A percentile compares a stretch with the other conserved stretches of the same genome.
Conservation (phyloP, 257 asterid species). For the Voacanga thouarsii region DNA sequence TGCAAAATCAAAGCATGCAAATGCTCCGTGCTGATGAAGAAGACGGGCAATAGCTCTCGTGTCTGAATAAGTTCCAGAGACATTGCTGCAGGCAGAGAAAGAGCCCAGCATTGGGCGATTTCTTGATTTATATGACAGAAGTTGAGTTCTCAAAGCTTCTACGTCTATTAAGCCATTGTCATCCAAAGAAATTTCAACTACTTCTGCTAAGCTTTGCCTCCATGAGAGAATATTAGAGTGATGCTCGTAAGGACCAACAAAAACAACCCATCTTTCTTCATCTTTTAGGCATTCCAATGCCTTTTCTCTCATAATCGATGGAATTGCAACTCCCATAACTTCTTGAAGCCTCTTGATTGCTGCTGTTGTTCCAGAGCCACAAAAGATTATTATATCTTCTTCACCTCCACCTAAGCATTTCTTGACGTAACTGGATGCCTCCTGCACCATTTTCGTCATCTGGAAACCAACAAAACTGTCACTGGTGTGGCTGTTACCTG, state of each 20-base stretch:
- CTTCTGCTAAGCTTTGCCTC: conserved; percentile 76
- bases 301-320: conserved; percentile 48
- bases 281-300: conserved; percentile 27
- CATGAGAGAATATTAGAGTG: conserved; percentile 74
- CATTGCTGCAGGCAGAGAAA: conserved; percentile 80
- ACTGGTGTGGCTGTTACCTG: conserved; percentile 67
- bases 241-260: conserved; percentile 76
- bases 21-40: conserved; percentile 57
- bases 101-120: conserved; percentile 60
- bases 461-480: conserved; percentile 56
- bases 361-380: conserved; percentile 74
- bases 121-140: conserved; percentile 26
- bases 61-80: conserved; percentile 54
- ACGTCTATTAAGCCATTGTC: conserved; percentile 44
- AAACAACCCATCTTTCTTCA: conserved; percentile 60
- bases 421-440: conserved; percentile 48
- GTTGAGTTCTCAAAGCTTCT: conserved; percentile 39
- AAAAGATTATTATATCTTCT: conserved; percentile 45
- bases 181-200: conserved; percentile 64
- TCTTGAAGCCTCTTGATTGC: conserved; percentile 70
- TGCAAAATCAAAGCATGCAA: conserved; percentile 68
- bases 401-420: conserved; percentile 60
- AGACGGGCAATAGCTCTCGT: conserved; percentile 46
- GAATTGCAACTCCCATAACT: conserved; percentile 57
- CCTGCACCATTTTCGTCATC: conserved; percentile 48